phyloP scores from a whole-genome alignment of 2,329 filamentous ascomycete species.

The Nemania abortiva region DNA sequence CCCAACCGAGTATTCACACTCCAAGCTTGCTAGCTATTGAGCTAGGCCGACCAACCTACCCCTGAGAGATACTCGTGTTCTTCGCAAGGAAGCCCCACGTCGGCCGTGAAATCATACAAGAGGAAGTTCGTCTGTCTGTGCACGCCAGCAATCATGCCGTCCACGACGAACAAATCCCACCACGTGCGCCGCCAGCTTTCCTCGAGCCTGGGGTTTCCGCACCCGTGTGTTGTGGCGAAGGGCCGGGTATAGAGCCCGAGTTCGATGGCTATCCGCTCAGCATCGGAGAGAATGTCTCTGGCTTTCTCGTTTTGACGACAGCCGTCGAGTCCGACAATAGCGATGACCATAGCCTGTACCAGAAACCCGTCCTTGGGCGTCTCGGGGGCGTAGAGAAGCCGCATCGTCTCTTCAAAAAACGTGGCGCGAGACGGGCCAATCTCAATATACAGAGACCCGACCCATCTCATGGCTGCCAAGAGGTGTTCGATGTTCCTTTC shows the following conservation, averaged over 20 bases:
- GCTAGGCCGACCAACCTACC: conserved; percentile 56
- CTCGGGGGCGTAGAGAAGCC: conserved; percentile 61
- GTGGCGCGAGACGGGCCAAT: conserved; percentile 59
- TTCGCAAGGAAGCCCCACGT: conserved; percentile 84
- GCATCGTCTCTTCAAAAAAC: conserved; percentile 70
- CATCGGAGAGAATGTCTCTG: conserved; percentile 73
- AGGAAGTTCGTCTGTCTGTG: conserved; percentile 77
- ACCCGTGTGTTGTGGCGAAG: conserved; percentile 74
- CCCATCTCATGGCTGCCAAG: conserved; percentile 66
- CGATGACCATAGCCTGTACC: conserved; percentile 82
- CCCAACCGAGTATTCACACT: too few species aligned
- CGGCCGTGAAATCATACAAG: conserved; percentile 74
- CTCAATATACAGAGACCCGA: conserved; percentile 68
- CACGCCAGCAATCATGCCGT: conserved; percentile 86
- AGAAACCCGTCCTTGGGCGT: conserved; percentile 69
- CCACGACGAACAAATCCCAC: conserved; percentile 87
- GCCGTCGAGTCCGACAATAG: conserved; percentile 83
- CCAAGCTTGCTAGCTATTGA: not conserved
- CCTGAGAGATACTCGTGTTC: conserved; percentile 76
- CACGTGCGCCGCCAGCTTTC: conserved; percentile 90
- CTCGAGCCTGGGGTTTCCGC: conserved; percentile 75
- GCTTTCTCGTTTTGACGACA: conserved; percentile 78
- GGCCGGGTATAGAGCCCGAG: conserved; percentile 79
- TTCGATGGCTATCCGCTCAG: conserved; percentile 78
- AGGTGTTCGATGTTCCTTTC: conserved; percentile 63